phyloP scores from a whole-genome alignment of 2,329 filamentous ascomycete genomes.

The Trichothecium roseum region DNA sequence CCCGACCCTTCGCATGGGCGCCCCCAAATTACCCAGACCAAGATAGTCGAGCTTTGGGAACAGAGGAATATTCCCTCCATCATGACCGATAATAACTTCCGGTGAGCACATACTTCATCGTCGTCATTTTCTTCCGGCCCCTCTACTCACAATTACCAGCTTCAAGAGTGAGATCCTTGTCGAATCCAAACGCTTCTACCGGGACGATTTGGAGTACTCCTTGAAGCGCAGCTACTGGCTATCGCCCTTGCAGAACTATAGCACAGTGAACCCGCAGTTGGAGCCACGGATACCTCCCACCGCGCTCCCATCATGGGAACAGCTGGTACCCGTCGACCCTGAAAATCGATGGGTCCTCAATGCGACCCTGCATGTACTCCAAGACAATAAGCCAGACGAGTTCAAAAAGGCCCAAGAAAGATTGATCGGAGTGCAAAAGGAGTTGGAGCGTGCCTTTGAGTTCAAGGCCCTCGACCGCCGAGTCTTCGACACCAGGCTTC shows the following conservation, averaged over 20 bases:
- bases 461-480: conserved; percentile 42
- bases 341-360: conserved; percentile 44
- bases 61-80: conserved; percentile 36
- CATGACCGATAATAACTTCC: conserved; percentile 41
- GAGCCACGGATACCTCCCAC: conserved; percentile 8
- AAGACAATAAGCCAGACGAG: conserved; percentile 48
- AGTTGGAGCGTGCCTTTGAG: conserved; percentile 41
- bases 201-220: conserved; percentile 43
- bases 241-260: conserved; percentile 19
- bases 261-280: conserved; percentile 17
- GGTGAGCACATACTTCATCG: conserved; percentile 22
- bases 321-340: conserved; percentile 36
- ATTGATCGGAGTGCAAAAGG: conserved; percentile 32
- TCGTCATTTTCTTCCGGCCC: accelerated
- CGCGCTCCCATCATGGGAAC: conserved; percentile 34
- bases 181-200: conserved; percentile 42
- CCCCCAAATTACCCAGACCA: conserved; percentile 39
- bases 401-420: conserved; percentile 44
- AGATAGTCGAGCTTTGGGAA: conserved; percentile 45
- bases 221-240: conserved; percentile 37
- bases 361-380: conserved; percentile 41
- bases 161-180: conserved; percentile 43
- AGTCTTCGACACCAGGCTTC: conserved; percentile 40
- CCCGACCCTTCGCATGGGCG: conserved; percentile 43
- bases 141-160: conserved; percentile 17